phyloP scores from a whole-genome alignment of 2,329 filamentous ascomycete genomes.

The Ceratocystis ficicola region DNA sequence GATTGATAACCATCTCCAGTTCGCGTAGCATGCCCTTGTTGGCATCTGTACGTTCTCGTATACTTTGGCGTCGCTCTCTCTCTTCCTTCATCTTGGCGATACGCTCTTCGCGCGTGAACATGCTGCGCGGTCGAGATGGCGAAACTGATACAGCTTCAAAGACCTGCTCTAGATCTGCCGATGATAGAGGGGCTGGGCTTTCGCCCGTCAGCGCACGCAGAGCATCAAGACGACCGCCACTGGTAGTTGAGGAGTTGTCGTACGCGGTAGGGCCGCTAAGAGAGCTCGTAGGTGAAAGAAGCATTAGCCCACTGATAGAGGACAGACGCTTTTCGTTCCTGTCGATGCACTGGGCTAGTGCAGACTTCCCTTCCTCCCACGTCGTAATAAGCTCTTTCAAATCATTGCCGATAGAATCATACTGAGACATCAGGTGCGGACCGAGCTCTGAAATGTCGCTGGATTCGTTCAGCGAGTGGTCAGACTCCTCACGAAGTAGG shows the following conservation, averaged over 20 bases:
- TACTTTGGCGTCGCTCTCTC: constrained; percentile 56
- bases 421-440: constrained; percentile 69
- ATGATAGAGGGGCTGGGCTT: constrained; percentile 37
- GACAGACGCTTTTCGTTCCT: constrained; percentile 61
- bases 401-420: constrained; percentile 86
- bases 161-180: constrained; percentile 54
- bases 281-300: constrained; percentile 44
- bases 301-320: constrained; percentile 45
- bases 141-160: constrained; percentile 80
- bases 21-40: constrained; percentile 85
- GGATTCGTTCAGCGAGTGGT: constrained; percentile 62
- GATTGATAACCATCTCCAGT: constrained; percentile 74
- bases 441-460: constrained; percentile 63
- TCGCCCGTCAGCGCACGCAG: constrained; percentile 70
- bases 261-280: constrained; percentile 56
- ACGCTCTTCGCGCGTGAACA: constrained; percentile 72
- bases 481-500: constrained; percentile 79
- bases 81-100: constrained; percentile 83
- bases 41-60: constrained; percentile 64
- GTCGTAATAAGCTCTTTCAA: constrained; percentile 67
- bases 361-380: constrained; percentile 80
- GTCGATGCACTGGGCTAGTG: constrained; percentile 69
- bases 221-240: constrained; percentile 42
- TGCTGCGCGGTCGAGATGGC: constrained; percentile 54
- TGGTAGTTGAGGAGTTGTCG: constrained; percentile 32